phyloP scores from a whole-genome alignment of 176 grass and related monocot genomes.

The Aegilops longissima region DNA sequence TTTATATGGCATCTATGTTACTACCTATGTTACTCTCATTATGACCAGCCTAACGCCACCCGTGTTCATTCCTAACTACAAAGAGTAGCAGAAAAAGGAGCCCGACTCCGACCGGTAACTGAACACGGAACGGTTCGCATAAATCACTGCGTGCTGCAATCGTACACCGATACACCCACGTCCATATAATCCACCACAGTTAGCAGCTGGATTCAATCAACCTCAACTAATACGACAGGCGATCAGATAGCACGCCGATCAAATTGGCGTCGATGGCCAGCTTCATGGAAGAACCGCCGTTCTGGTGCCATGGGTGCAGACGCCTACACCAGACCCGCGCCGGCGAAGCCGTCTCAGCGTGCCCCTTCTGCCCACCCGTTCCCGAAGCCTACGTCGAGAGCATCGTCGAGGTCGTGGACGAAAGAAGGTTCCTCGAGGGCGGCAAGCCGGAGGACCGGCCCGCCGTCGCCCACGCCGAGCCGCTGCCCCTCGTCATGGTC shows the following conservation, averaged over 20 bases:
- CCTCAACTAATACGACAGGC: neutral
- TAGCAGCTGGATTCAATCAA: neutral
- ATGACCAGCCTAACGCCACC: too few relatives aligned
- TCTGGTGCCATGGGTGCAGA: conserved; percentile 30
- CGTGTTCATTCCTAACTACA: too few relatives aligned
- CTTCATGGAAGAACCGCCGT: neutral
- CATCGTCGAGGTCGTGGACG: conserved; percentile 11
- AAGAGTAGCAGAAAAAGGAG: too few relatives aligned
- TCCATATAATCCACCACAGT: neutral
- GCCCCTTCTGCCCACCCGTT: neutral
- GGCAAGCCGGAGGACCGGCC: neutral
- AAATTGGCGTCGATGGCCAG: neutral
- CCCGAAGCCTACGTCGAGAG: neutral
- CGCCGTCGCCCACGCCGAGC: neutral
- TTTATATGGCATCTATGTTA: too few relatives aligned
- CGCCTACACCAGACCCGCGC: neutral
- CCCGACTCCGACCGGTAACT: too few relatives aligned
- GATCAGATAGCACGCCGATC: neutral
- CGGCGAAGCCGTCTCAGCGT: neutral
- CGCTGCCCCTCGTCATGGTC: neutral
- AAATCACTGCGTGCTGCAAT: neutral
- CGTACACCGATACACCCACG: neutral
- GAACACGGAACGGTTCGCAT: too few relatives aligned
- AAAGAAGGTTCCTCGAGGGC: neutral
- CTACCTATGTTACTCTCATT: too few relatives aligned